Conservation (phyloP, 2,329 filamentous ascomycete genomes). For the Arthrinium phaeospermum region DNA sequence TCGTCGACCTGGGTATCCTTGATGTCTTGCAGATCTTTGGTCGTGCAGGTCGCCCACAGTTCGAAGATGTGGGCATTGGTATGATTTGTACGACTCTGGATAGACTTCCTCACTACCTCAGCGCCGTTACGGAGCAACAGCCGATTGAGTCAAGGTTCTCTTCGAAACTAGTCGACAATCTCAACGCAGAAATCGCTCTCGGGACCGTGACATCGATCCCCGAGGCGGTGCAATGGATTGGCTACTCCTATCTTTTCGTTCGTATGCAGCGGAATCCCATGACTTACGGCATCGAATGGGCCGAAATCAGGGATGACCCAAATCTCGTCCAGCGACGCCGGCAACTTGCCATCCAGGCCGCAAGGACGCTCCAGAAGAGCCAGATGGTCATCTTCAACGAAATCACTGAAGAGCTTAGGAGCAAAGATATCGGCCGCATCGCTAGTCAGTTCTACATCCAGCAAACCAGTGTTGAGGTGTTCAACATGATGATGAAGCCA, state of each 20-base stretch:
- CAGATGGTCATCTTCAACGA: conserved; percentile 99
- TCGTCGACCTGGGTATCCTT: conserved; percentile 92
- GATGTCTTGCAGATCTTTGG: conserved; percentile 98
- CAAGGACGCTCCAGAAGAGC: conserved; percentile 83
- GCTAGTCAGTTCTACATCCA: conserved; percentile 97
- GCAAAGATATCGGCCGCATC: conserved; percentile 95
- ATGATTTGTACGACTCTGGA: conserved; percentile 98
- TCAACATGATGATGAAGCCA: conserved; percentile 93
- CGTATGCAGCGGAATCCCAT: conserved; percentile 93
- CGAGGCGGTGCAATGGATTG: conserved; percentile 96
- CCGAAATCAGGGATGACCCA: conserved; percentile 87
- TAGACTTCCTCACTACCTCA: conserved; percentile 88
- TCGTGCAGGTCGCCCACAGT: conserved; percentile 95
- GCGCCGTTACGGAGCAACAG: conserved; percentile 91
- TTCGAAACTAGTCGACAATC: conserved; percentile 89
- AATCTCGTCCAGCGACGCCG: conserved; percentile 84
- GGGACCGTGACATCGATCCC: conserved; percentile 94
- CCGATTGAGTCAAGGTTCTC: conserved; percentile 98
- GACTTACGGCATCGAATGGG: conserved; percentile 94
- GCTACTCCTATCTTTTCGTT: conserved; percentile 97
- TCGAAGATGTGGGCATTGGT: conserved; percentile 95
- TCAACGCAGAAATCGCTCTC: conserved; percentile 92
- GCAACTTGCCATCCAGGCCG: conserved; percentile 86
- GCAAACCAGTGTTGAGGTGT: conserved; percentile 92
- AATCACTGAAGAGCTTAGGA: conserved; percentile 85